Base-by-base conservation (phyloP, 305 asterid species). In the Fraxinus albicans region DNA sequence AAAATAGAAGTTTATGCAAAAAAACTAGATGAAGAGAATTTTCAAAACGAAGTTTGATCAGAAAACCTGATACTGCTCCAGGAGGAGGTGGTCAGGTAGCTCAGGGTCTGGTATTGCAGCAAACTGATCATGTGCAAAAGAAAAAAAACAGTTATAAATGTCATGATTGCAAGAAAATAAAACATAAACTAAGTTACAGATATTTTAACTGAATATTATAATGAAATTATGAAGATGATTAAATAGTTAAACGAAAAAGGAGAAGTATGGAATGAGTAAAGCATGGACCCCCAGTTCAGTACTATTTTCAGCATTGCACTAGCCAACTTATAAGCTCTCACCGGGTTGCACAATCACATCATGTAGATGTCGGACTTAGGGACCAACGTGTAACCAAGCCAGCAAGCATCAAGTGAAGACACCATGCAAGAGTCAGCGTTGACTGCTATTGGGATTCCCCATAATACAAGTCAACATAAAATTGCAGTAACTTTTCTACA, bases 11-110 rank as follows among this genome's bases (percentile, higher is more conserved):
- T 58, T 81, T 80, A 53, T 35, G 77, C 21, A 60, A 78, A 74
- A 44, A 73, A 75, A 9, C 60, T 55, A 81, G 82, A 27, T 31
- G 74, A 53, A 58, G 83, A 83, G 31, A 79, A 77, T 25, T 55
- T 55, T 63, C 65, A 67, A 65, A 78, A 86, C 27, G 15, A 81
- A 84, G 76, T 72, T 72, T n/a, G 53, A 77, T 42, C 27, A 67
- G 84, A 84, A 84, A 79, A 94, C 99, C 99, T 97, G 98, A 90
- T 95, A 94, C 86, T 95, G 99, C 85, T 97, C 99, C 85, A 97
- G 92, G 84, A 97, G 97, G 79, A 93, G 94, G 91, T 91, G 98
- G 83, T 93, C 98, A 23, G 99, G 97, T 82, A 95, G 97, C 89
- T 97, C 99, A 60, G 99, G 99, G 87, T 97, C 99, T 19, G 89